Evolutionary conservation across 805 yeast species (phyloP).

Genomic region (Yarrowia yakushimensis): DNA sequence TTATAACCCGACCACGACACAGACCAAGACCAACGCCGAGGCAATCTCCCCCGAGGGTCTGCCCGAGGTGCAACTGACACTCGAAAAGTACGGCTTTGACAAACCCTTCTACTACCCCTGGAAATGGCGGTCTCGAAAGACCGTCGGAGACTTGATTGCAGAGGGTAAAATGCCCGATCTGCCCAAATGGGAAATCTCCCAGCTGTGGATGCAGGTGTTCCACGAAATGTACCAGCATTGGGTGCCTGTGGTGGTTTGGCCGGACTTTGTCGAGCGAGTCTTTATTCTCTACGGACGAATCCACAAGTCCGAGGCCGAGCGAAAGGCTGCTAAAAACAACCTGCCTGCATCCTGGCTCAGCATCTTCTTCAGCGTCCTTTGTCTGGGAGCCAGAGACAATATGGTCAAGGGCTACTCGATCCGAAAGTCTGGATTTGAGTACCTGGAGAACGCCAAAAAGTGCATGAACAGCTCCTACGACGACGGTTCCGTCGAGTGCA

Average conservation of each 20-base stretch:
- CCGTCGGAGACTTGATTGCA: slow-evolving; percentile 12
- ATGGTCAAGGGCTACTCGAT: slow-evolving; percentile 27
- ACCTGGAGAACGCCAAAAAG: slow-evolving; percentile 16
- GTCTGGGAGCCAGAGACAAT: slow-evolving; percentile 31
- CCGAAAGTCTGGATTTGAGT: slow-evolving; percentile 12
- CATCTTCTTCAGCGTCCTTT: slow-evolving; percentile 31
- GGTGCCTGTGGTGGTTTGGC: slow-evolving; percentile 35
- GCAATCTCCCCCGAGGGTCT: not conserved
- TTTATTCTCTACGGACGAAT: slow-evolving; percentile 27
- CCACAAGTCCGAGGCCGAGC: slow-evolving; percentile 6
- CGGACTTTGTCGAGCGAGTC: slow-evolving; percentile 27
- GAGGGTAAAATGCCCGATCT: slow-evolving; percentile 16
- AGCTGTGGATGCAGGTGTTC: slow-evolving; percentile 29
- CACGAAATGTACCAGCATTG: slow-evolving; percentile 31
- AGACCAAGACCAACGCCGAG: slow-evolving; percentile 12
- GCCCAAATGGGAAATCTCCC: slow-evolving; percentile 29
- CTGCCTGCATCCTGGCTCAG: slow-evolving; percentile 30
- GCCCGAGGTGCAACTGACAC: not conserved
- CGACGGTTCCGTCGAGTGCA: slow-evolving; percentile 28
- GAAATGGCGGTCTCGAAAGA: slow-evolving; percentile 5
- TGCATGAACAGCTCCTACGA: slow-evolving; percentile 28
- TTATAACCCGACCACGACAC: not conserved
- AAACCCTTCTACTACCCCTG: slow-evolving; percentile 27
- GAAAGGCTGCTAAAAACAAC: not conserved
- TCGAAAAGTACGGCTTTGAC: slow-evolving; percentile 1